These are phyloP conservation scores for Dendrobium catenatum DNA, from an alignment of 106 monocot species.

Conservation along the genomic window DNA sequence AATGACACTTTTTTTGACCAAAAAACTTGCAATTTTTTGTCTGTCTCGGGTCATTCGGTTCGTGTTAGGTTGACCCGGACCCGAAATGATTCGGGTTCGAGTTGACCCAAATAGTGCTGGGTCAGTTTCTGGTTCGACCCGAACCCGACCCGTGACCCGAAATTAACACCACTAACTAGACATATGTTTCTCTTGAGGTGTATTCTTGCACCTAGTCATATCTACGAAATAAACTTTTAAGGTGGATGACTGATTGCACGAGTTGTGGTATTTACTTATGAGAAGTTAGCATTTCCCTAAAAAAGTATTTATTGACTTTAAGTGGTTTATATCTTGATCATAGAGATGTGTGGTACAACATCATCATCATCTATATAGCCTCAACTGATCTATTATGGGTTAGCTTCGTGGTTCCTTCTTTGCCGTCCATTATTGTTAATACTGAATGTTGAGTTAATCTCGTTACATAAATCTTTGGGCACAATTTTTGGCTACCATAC, in stretches of 20 bases:
- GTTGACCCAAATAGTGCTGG: too few species aligned
- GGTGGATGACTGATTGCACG: neutral
- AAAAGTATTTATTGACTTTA: neutral
- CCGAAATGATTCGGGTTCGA: too few species aligned
- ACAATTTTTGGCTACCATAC: too few species aligned
- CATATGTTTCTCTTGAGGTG: neutral
- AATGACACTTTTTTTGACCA: too few species aligned
- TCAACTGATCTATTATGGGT: neutral
- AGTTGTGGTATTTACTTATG: neutral
- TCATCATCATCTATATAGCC: neutral
- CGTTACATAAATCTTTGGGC: neutral
- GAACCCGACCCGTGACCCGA: too few species aligned
- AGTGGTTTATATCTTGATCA: neutral
- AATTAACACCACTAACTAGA: neutral
- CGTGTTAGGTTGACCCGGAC: too few species aligned
- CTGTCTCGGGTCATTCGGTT: too few species aligned
- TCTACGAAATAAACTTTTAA: neutral
- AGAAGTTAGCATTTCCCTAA: neutral
- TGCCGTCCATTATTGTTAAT: neutral
- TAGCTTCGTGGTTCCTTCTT: neutral
- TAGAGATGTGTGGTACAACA: neutral
- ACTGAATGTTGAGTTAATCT: neutral
- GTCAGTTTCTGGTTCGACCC: too few species aligned
- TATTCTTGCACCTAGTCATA: neutral
- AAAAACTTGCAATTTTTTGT: too few species aligned